Base-by-base conservation (phyloP, 768 basidiomycete genomes). In the Pleurotus cornucopiae region DNA sequence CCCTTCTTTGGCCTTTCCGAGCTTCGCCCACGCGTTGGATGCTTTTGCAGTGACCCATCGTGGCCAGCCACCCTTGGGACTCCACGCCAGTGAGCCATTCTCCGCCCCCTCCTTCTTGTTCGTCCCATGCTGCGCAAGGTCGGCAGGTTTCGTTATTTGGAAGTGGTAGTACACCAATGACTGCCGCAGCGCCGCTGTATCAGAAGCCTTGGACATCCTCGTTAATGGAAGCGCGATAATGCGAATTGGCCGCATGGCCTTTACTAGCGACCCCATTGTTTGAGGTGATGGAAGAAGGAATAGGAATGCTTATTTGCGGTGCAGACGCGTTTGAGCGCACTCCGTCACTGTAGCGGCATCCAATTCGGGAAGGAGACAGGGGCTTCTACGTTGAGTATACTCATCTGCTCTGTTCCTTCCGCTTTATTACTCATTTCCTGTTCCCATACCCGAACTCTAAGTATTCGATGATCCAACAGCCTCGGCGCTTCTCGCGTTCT, bases 1-100 rank as follows among this genome's bases (percentile, higher is more conserved):
- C 18, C 80, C 82, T 54, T 84, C 71, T 5, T 72, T 68, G 1
- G 86, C 82, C 61, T 84, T 83, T 9, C 88, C 90, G 63, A 89
- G 85, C 16, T 76, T 73, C 21, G 81, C 74, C 90, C 90, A 92
- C 4, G 77, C 67, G 46, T 74, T 66, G 1, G 76, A 66, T 0
- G 82, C 84, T 62, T 85, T 90, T 18, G 64, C 67, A 2, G 77
- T 71, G 4, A 71, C 72, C 75, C 76, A 82, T 4, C 76, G 78
- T n/a, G 72, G 62, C 30, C 79, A 46, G 58, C 81, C 83, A 18
- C 73, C 74, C 41, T 74, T 66, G 0, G 75, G 71, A 54, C 69
- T 45, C 66, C 74, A 71, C n/a, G 6, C 13, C 1, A 65, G 58
- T 40, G 69, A 68, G 23, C 23, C 23, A 25, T 25, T 25, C 23